Evolutionary conservation across 495 filamentous ascomycete genomes (phyloP).

Genomic region (Xylaria sp.): DNA sequence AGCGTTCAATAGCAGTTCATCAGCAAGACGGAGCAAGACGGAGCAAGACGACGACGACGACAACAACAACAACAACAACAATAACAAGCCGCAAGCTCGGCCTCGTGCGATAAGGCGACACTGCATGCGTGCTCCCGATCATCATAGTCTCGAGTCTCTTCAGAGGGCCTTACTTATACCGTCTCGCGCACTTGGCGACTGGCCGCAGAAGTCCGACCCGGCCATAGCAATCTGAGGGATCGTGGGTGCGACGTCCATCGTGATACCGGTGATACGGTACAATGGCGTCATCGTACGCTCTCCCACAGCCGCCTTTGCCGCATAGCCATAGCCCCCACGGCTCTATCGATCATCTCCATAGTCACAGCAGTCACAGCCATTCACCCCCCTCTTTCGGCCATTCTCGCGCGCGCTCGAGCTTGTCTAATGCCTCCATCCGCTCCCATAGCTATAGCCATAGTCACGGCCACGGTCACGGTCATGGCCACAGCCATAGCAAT

Average conservation of each 20-base stretch:
- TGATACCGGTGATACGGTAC: conserved; percentile 20
- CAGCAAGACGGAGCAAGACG: no score
- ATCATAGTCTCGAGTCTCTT: neutral
- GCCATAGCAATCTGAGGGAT: neutral
- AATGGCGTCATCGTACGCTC: conserved; percentile 60
- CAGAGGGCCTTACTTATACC: neutral
- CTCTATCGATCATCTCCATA: conserved; percentile 47
- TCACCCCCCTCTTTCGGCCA: conserved; percentile 45
- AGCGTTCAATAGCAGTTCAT: no score
- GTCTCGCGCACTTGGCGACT: neutral
- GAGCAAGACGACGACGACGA: no score
- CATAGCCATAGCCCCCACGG: conserved; percentile 48
- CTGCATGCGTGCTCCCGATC: neutral
- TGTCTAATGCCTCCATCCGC: conserved; percentile 36
- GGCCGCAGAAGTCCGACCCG: neutral
- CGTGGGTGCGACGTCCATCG: conserved; percentile 7
- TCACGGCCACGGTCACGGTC: conserved; percentile 42
- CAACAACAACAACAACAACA: neutral
- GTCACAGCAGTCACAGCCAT: conserved; percentile 50
- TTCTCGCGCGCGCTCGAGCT: conserved; percentile 39
- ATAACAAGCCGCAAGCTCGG: neutral
- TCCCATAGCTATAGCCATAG: conserved; percentile 34
- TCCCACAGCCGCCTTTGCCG: conserved; percentile 56
- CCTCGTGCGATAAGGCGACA: neutral
- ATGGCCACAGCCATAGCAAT: conserved; percentile 48